Evolutionary conservation across 805 yeast species (phyloP), one percentile per base, ranked within the genome.

Genomic region (Candida corydali): DNA sequence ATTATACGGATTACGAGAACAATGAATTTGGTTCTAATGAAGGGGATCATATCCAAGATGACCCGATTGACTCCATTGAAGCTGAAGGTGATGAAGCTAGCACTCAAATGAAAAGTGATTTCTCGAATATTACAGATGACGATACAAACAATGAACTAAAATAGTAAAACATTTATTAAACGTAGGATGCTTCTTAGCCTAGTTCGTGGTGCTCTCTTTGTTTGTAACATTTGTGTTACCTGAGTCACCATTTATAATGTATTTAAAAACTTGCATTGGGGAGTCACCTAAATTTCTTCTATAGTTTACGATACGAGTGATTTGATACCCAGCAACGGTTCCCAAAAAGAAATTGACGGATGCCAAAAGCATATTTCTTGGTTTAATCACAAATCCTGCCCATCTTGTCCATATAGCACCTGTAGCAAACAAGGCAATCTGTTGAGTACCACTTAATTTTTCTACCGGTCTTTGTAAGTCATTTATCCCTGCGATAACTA

Each of bases 391-490:
- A 63, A 89, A 76, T 1, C 71, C 73, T 11, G 96, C 88, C 98
- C 98, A 91, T 61, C 98, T 79, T 24, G 98, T 91, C 98, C 98
- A 91, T 51, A 91, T 87, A 37, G 78, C 78, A 38, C 97, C 98
- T 1, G 98, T 91, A 32, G 89, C 88, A 50, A 85, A 73, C 40
- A 91, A 71, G 1, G 98, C 95, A 42, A 78, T 57, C 65, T 84
- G 89, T 63, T 86, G 95, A 17, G 95, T 81, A 40, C 97, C 96
- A 25, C 93, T 81, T 34, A 91, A 72, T 52, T 82, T 81, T 54
- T 91, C 96, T 26, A 87, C 96, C 1, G 98, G 98, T 65, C 98
- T 81, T 45, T 76, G 72, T 44, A 83, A 67, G 61, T 91, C 98
- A 54, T 74, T 81, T 44, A 86, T 70, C 40, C 98, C 98, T 11